These are phyloP conservation scores for Primulina tabacum DNA, from an alignment of 257 asterid genomes.

Conservation along the genomic window DNA sequence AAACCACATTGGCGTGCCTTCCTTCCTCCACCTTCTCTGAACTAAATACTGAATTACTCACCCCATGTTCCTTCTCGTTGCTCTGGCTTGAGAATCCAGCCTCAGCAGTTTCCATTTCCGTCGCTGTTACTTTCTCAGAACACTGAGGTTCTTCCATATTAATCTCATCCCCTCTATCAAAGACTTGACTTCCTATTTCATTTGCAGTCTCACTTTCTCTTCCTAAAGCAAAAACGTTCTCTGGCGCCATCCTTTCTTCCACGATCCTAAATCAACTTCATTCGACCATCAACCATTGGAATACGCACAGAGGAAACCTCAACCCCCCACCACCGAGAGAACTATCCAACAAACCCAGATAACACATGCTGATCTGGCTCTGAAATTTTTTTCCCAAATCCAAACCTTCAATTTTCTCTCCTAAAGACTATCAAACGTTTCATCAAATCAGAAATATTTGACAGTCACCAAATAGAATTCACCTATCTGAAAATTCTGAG, in stretches of 20 bases:
- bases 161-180: conserved; percentile 31
- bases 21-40: conserved; percentile 55
- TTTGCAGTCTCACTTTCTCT: conserved; percentile 31
- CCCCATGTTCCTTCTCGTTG: conserved; percentile 27
- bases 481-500: conserved; percentile 4
- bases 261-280: conserved; percentile 14
- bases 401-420: too few species aligned
- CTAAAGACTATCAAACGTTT: background rate
- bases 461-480: background rate
- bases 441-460: background rate
- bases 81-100: conserved; percentile 25
- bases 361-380: too few species aligned
- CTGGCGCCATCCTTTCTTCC: conserved; percentile 33
- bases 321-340: conserved; percentile 19
- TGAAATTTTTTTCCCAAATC: conserved; percentile 13
- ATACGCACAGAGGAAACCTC: conserved; percentile 14
- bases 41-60: conserved; percentile 33
- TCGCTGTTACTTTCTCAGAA: conserved; percentile 55
- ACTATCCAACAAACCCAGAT: too few species aligned
- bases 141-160: conserved; percentile 33
- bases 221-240: conserved; percentile 27
- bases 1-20: conserved; percentile 59
- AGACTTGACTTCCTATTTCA: conserved; percentile 30
- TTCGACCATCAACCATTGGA: conserved; percentile 35
- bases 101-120: conserved; percentile 60